Base-by-base conservation (phyloP, 768 basidiomycete species). In the Pholiota conissans region DNA sequence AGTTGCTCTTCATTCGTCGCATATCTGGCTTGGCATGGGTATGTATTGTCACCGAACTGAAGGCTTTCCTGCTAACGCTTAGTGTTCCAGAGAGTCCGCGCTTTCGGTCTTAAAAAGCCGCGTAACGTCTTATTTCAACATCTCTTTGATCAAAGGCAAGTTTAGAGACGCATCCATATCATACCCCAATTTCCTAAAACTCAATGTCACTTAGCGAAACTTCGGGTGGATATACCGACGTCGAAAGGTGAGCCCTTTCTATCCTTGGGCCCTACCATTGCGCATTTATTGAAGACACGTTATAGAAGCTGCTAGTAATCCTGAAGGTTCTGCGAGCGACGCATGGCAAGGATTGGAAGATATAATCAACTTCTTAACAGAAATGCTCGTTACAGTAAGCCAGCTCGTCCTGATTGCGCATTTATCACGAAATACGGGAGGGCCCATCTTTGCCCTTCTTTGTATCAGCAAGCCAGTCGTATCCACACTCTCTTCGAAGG, bases 291-390 rank as follows among this genome's bases (percentile, higher is more conserved):
- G 5, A 46, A 30, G n/a, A 16, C 9, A 10, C 16, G 5, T 14
- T 14, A n/a, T 24, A 72, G 68, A 71, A 27, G 56, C 64, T 5
- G 58, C 62, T 3, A 63, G 56, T 20, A 61, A 64, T 18, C 56
- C 61, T 1, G 45, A 61, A 6, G 57, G 60, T 13, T 61, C 60
- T 2, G 56, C 67, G 1, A 2, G 45, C 1, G 65, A 67, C 32
- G 61, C 67, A 1, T 73, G 70, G 68, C 9, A 51, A 5, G 56
- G 64, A 16, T 69, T 76, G 47, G 61, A 59, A 10, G 30, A 49
- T 5, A 60, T 73, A 18, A 42, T 72, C 2, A 14, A 20, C 32
- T 26, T 54, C 8, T 22, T 46, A 20, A 45, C 40, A 6, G 53
- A 34, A 34, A 52, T 54, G 18, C 5, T 54, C 28, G 20, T n/a